Base-by-base conservation (phyloP, 2,329 filamentous ascomycete species). In the Fusarium sp. region DNA sequence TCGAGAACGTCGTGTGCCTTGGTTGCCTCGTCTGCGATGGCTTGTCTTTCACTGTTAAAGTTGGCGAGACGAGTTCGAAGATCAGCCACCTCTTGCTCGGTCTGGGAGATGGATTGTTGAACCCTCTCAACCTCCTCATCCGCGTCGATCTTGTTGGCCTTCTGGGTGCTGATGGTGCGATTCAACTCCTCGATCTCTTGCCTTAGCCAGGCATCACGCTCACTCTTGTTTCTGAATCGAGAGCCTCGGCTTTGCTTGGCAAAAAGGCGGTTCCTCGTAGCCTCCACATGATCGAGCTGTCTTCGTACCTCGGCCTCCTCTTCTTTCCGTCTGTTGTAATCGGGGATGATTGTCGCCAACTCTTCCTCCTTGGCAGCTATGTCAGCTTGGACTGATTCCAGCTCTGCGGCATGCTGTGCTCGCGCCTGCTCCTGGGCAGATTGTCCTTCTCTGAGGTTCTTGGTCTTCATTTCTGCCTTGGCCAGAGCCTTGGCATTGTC, bases 231-330 rank as follows among this genome's bases (percentile, higher is more conserved):
- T 79, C 89, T 93, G 83, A 98, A 99, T 71, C 94, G 93, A 20
- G 93, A 93, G 74, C 93, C 95, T 54, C 96, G 92, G 50, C 93
- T 94, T 83, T 99, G 96, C 82, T 99, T 99, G 60, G 93, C 94
- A 79, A 97, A 94, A 9, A 99, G 89, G 40, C 95, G 92, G 73
- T 93, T 91, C 47, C 94, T 89, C 6, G 90, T 89, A 9, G 92
- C 92, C 78, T 97, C 93, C 0, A 93, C 93, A 59, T 93, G 88
- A 56, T 95, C 93, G 13, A 98, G 87, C 68, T 93, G 90, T 64
- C 92, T 87, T 78, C 92, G 92, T 31, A 94, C 86, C 18, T 90
- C 88, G 18, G 89, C 88, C 80, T 98, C 96, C 68, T 94, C 89
- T 61, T 90, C 87, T 81, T 92, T 94, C 74, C 91, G 91, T 69